Evolutionary conservation across 495 filamentous ascomycete species (phyloP).

Genomic region (Penicillium silybi): DNA sequence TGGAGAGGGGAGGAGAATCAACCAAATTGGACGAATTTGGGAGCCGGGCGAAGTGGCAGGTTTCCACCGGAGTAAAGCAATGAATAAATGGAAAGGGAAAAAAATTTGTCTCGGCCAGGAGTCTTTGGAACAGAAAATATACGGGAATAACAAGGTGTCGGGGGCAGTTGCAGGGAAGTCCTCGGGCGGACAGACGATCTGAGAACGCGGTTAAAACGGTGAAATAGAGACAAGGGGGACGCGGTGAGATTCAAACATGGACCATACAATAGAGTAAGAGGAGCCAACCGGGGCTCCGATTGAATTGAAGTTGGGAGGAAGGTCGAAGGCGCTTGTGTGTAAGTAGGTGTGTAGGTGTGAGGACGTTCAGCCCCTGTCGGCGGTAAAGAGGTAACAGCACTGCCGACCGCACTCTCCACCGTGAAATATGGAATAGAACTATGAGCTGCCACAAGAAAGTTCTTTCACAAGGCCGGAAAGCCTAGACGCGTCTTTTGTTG

Average conservation of each 20-base stretch:
- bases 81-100: conserved; percentile 5
- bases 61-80: background rate
- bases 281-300: conserved; percentile 26
- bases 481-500: background rate
- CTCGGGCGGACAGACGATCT: background rate
- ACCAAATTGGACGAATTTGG: background rate
- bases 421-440: background rate
- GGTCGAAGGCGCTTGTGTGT: background rate
- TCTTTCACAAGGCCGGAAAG: background rate
- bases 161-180: background rate
- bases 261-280: background rate
- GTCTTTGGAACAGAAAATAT: conserved; percentile 3
- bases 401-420: conserved; percentile 15
- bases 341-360: background rate
- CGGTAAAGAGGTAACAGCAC: conserved; percentile 23
- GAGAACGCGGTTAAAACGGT: background rate
- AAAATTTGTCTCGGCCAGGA: conserved; percentile 23
- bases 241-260: background rate
- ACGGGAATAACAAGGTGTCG: conserved; percentile 4
- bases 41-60: background rate
- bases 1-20: conserved; percentile 7
- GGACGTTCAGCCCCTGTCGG: conserved; percentile 15
- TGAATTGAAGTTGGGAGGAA: conserved; percentile 1
- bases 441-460: background rate
- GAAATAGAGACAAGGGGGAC: conserved; percentile 1